Evolutionary conservation across 2,329 filamentous ascomycete species (phyloP).

Genomic region (Lachnellula willkommii): DNA sequence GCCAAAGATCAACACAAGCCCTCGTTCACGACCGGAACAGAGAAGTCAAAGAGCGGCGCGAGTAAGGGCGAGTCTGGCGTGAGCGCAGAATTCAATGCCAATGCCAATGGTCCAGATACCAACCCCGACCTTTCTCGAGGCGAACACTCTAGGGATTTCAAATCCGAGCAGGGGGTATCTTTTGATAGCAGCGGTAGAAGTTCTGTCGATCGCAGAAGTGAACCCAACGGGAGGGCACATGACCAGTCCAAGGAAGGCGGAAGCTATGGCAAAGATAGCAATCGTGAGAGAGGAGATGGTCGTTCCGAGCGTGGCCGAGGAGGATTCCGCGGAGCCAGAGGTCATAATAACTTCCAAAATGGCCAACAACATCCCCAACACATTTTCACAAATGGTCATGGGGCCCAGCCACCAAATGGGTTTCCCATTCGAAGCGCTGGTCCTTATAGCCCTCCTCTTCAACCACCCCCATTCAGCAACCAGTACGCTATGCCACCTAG

Average conservation of each 20-base stretch:
- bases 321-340: conserved; percentile 40
- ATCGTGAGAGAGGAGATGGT: conserved; percentile 34
- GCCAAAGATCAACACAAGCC: conserved; percentile 25
- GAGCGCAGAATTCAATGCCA: conserved; percentile 28
- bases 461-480: conserved; percentile 31
- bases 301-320: conserved; percentile 40
- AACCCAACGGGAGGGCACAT: conserved; percentile 23
- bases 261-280: conserved; percentile 22
- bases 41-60: conserved; percentile 23
- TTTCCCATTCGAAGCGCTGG: conserved; percentile 25
- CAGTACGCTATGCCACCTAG: conserved; percentile 31
- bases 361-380: conserved; percentile 29
- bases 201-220: conserved; percentile 28
- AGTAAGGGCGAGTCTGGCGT: conserved; percentile 21
- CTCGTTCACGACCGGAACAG: conserved; percentile 13
- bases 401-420: conserved; percentile 24
- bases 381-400: conserved; percentile 38
- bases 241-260: conserved; percentile 28
- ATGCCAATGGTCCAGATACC: conserved; percentile 23
- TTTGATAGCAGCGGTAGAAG: conserved; percentile 24
- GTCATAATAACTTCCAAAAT: conserved; percentile 32
- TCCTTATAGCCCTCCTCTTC: conserved; percentile 35
- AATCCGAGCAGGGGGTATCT: conserved; percentile 17
- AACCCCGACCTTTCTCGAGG: conserved; percentile 13
- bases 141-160: conserved; percentile 19